A percentile compares a stretch with the other conserved stretches of the same genome.
Conservation (phyloP, 1,139 yeast genomes). For the Kluyveromyces sp. region DNA sequence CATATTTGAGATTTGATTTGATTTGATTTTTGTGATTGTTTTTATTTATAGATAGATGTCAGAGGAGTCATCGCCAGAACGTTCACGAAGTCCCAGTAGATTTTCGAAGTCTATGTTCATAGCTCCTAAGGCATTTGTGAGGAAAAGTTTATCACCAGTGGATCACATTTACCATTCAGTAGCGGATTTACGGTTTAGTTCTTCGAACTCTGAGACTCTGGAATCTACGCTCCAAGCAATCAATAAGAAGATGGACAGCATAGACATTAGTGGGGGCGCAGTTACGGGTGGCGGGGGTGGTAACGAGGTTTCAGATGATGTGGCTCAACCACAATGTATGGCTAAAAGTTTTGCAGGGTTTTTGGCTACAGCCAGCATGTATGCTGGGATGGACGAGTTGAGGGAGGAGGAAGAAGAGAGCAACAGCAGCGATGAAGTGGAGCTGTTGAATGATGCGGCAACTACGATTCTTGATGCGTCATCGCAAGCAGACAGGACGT, state of each 20-base stretch:
- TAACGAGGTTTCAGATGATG: slow-evolving; percentile 17
- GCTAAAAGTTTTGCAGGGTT: slow-evolving; percentile 43
- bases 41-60: background rate
- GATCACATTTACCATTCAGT: slow-evolving; percentile 8
- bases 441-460: slow-evolving; percentile 5
- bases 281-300: slow-evolving; percentile 4
- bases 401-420: slow-evolving; percentile 12
- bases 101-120: slow-evolving; percentile 2
- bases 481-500: slow-evolving; percentile 1
- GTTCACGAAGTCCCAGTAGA: background rate
- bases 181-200: slow-evolving; percentile 2
- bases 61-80: background rate
- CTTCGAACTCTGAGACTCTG: background rate
- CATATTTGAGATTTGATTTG: background rate
- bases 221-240: background rate
- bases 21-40: background rate
- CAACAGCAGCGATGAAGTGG: slow-evolving; percentile 6
- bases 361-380: slow-evolving; percentile 46
- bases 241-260: background rate
- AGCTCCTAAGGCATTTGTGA: slow-evolving; percentile 5
- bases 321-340: slow-evolving; percentile 34
- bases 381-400: slow-evolving; percentile 38
- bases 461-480: background rate
- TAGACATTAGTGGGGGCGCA: slow-evolving; percentile 2
- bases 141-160: slow-evolving; percentile 7